Base-by-base conservation (phyloP, 208 protist genomes). In the Vickermania ingenoplastis region DNA sequence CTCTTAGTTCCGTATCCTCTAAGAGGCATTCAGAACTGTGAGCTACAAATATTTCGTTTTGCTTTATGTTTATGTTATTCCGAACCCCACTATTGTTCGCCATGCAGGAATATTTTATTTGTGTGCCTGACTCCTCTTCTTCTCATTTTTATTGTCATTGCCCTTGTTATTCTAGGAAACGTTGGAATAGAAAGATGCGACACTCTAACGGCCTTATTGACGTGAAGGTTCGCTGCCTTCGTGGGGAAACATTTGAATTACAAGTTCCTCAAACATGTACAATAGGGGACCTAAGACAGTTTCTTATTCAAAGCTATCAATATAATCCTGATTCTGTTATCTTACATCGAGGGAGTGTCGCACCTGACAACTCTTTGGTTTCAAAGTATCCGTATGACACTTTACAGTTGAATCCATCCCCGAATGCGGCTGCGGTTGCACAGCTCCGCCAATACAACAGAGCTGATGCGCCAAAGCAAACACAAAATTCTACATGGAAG, bases 171-270 rank as follows among this genome's bases (percentile, higher is more conserved):
- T n/a, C n/a, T n/a, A n/a, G n/a, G n/a, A n/a, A n/a, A n/a, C n/a
- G n/a, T n/a, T n/a, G n/a, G n/a, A n/a, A n/a, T n/a, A n/a, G n/a
- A n/a, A n/a, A n/a, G n/a, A n/a, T n/a, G n/a, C n/a, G n/a, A n/a
- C n/a, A n/a, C n/a, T 17, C 36, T n/a, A 45, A 17, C 17, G 36
- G 75, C 49, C 57, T 71, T 58, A 62, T 79, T n/a, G 75, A 70
- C 27, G 77, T 69, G 17, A 80, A 79, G 31, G 72, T 92, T 7
- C 62, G 71, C 14, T 88, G 81, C n/a, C 68, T 65, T 0, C 72
- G 80, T 0, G 86, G 86, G 2, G 80, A 89, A 51, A 85, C 76
- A 0, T 88, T 92, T 55, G 82, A 92, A 60, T 48, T 90, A 2
- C 63, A 70, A 1, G 55, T 90, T 0, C 80, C 79, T 0, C 3